These are phyloP conservation scores for Pulveroboletus sp. DNA, from an alignment of 768 basidiomycete genomes.

Conservation along the genomic window DNA sequence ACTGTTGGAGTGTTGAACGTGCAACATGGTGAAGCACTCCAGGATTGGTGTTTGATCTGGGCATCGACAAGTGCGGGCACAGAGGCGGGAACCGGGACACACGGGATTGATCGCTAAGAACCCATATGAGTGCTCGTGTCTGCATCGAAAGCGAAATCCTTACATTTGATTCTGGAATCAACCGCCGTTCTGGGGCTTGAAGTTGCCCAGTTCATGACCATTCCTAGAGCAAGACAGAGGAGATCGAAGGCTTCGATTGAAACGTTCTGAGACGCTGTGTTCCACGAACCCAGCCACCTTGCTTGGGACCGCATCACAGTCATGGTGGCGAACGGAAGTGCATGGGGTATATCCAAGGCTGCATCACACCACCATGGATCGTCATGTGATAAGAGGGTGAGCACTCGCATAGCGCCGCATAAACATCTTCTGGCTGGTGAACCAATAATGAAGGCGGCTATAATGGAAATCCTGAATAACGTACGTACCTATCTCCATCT, in stretches of 20 bases:
- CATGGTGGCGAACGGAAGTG: constrained; percentile 45
- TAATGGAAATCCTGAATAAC: not conserved
- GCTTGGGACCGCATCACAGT: constrained; percentile 40
- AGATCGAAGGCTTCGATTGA: constrained; percentile 53
- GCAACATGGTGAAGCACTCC: constrained; percentile 47
- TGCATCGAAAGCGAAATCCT: constrained; percentile 17
- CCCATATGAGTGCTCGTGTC: not conserved
- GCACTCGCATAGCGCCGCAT: constrained; percentile 56
- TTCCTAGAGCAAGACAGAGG: constrained; percentile 68
- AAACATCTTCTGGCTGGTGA: constrained; percentile 43
- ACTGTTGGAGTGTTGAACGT: constrained; percentile 34
- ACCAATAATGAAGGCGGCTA: not conserved
- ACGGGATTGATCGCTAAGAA: constrained; percentile 44
- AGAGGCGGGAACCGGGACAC: constrained; percentile 47
- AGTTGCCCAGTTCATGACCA: constrained; percentile 75
- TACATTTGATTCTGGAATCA: constrained; percentile 46
- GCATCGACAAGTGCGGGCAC: constrained; percentile 53
- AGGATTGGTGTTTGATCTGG: constrained; percentile 40
- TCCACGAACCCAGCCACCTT: constrained; percentile 14
- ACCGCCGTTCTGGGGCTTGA: constrained; percentile 45
- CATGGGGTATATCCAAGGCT: constrained; percentile 43
- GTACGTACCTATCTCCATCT: constrained; percentile 15
- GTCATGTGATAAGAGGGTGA: constrained; percentile 68
- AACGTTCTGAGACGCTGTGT: constrained; percentile 1
- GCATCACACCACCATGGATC: constrained; percentile 51